Percentiles rank a stretch among this genome's conserved stretches.
These are phyloP conservation scores for Theileria parva DNA, from an alignment of 169 alveolate species.

Conservation along the genomic window DNA sequence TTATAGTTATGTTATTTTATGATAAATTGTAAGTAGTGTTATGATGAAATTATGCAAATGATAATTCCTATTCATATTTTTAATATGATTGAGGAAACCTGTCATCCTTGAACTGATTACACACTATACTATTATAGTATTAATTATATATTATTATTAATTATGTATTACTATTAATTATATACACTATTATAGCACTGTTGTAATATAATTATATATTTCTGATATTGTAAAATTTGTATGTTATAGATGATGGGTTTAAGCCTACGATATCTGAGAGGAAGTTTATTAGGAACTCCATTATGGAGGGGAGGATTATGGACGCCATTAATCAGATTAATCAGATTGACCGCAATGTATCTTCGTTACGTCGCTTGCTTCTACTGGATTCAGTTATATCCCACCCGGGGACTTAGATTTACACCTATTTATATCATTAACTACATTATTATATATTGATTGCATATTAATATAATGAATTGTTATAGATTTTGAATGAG, in stretches of 20 bases:
- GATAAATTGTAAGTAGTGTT: background rate
- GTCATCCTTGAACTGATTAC: constrained; percentile 31
- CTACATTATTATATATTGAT: background rate
- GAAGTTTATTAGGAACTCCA: constrained; percentile 26
- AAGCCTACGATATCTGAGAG: constrained; percentile 54
- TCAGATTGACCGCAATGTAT: constrained; percentile 23
- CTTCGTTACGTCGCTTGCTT: background rate
- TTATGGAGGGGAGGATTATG: constrained; percentile 36
- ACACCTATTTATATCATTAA: background rate
- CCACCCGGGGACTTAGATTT: background rate
- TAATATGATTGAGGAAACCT: background rate
- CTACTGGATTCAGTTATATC: background rate
- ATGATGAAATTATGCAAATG: constrained; percentile 5
- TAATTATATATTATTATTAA: too few relatives aligned
- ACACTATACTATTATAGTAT: background rate
- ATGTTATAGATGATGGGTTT: constrained; percentile 21
- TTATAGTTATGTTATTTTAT: too few relatives aligned
- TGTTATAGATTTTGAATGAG: constrained; percentile 35
- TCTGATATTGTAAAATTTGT: too few relatives aligned
- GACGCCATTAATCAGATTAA: constrained; percentile 43
- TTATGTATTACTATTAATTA: background rate
- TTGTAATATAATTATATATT: background rate
- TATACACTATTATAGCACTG: background rate
- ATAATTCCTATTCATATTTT: background rate
- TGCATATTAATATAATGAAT: background rate